A percentile compares a stretch with the other conserved stretches of the same genome.
These are phyloP conservation scores for Penicillium sp. DNA, from an alignment of 2,329 filamentous ascomycete species.

Conservation along the genomic window DNA sequence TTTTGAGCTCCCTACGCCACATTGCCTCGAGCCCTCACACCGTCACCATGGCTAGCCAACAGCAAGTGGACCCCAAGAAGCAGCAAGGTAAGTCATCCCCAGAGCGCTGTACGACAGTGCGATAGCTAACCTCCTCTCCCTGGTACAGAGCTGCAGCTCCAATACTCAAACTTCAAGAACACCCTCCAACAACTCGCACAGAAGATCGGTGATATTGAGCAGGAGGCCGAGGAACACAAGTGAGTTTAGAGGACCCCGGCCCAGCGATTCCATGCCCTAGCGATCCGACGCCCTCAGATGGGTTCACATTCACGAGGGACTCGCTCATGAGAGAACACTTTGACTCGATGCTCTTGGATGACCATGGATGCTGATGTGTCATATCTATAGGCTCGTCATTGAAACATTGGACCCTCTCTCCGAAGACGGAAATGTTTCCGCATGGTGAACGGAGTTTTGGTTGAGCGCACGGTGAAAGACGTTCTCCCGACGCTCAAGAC, in stretches of 20 bases:
- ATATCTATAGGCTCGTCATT: conserved; percentile 68
- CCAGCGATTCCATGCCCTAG: neutral
- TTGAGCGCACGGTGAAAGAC: conserved; percentile 89
- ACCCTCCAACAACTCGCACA: conserved; percentile 85
- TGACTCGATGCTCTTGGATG: neutral
- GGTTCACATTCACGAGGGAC: too few relatives aligned
- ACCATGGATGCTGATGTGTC: conserved; percentile 14
- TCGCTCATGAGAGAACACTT: neutral
- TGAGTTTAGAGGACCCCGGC: conserved; percentile 44
- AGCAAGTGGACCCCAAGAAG: conserved; percentile 40
- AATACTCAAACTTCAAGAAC: conserved; percentile 56
- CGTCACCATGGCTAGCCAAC: conserved; percentile 37
- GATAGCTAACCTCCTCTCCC: conserved; percentile 7
- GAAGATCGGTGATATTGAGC: conserved; percentile 96
- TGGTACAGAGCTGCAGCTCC: conserved; percentile 44
- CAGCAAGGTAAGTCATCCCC: conserved; percentile 41
- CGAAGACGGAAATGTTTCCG: conserved; percentile 93
- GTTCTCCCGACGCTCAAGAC: conserved; percentile 86
- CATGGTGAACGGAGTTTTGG: conserved; percentile 94
- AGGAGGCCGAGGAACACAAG: conserved; percentile 98
- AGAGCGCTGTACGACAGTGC: neutral
- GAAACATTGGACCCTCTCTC: conserved; percentile 82
- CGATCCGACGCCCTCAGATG: too few relatives aligned
- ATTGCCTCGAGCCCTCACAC: conserved; percentile 7
- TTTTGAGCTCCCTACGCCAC: conserved; percentile 23